Conservation (phyloP, 148 eudicot genomes). For the Rhododendron ferrugineum region DNA sequence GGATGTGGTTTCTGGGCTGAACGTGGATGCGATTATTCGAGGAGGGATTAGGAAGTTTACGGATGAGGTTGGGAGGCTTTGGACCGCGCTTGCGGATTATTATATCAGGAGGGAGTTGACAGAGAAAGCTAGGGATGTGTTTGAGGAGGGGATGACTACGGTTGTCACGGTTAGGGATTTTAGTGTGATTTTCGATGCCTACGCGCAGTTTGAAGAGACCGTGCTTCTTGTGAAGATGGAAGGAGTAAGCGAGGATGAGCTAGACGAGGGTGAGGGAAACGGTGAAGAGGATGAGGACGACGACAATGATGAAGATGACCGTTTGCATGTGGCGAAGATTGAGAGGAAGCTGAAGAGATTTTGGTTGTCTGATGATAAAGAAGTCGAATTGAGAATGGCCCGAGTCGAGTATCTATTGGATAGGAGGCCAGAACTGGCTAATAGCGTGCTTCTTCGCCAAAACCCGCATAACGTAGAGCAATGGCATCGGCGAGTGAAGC, state of each 20-base stretch:
- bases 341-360: constrained; percentile 51
- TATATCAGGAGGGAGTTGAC: constrained; percentile 75
- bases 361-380: constrained; percentile 80
- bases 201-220: constrained; percentile 93
- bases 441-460: constrained; percentile 88
- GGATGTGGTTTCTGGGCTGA: constrained; percentile 67
- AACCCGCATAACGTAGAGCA: constrained; percentile 99
- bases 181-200: constrained; percentile 87
- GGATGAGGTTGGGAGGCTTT: constrained; percentile 90
- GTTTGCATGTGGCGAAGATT: constrained; percentile 57
- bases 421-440: constrained; percentile 85
- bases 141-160: constrained; percentile 92
- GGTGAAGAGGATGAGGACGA: constrained; percentile 13
- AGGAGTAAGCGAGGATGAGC: constrained; percentile 1
- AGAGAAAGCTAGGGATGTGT: constrained; percentile 86
- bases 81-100: constrained; percentile 93
- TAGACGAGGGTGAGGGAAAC: background rate
- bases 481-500: constrained; percentile 92
- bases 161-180: constrained; percentile 93
- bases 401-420: constrained; percentile 80
- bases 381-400: constrained; percentile 74
- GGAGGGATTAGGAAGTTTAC: constrained; percentile 63
- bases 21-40: constrained; percentile 80
- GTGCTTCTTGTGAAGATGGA: constrained; percentile 87
- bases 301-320: constrained; percentile 40